Conservation (phyloP, 2,329 filamentous ascomycete species). For the Epichloe sibirici region DNA sequence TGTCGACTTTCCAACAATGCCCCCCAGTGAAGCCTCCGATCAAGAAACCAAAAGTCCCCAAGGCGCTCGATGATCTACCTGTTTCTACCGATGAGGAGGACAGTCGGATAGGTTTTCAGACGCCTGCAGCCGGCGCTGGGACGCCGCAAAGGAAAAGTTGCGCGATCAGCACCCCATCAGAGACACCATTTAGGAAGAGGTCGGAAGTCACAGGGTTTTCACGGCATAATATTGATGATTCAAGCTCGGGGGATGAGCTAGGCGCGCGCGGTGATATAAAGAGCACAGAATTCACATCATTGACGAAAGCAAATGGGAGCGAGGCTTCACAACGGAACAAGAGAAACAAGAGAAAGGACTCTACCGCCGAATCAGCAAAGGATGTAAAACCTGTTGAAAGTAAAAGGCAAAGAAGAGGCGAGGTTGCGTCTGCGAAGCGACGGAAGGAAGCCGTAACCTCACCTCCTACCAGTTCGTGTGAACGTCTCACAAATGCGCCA, state of each 20-base stretch:
- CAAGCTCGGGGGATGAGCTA: constrained; percentile 14
- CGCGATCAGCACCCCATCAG: not conserved
- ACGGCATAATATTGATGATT: constrained; percentile 9
- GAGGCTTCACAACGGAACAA: constrained; percentile 1
- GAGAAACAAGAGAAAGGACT: constrained; percentile 5
- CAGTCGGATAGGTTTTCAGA: constrained; percentile 2
- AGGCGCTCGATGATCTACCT: constrained; percentile 13
- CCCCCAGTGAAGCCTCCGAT: not conserved
- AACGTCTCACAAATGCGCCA: constrained; percentile 11
- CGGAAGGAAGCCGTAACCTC: not conserved
- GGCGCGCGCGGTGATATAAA: constrained; percentile 20
- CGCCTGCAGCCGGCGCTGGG: not conserved
- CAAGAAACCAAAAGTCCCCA: constrained; percentile 6
- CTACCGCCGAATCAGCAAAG: not conserved
- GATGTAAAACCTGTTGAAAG: not conserved
- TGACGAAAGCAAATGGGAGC: constrained; percentile 9
- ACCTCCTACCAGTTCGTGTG: constrained; percentile 9
- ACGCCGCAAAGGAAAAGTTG: not conserved
- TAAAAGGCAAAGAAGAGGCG: constrained; percentile 6
- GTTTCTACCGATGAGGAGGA: constrained; percentile 18
- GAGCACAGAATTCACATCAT: constrained; percentile 23
- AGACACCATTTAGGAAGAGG: not conserved
- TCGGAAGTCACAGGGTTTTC: not conserved
- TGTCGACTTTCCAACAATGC: constrained; percentile 4
- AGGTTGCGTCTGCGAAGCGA: not conserved